Percentiles rank a stretch among this genome's conserved stretches.
Evolutionary conservation across 208 protist species (phyloP).

Genomic region (Herpetomonas samuelpessoai): DNA sequence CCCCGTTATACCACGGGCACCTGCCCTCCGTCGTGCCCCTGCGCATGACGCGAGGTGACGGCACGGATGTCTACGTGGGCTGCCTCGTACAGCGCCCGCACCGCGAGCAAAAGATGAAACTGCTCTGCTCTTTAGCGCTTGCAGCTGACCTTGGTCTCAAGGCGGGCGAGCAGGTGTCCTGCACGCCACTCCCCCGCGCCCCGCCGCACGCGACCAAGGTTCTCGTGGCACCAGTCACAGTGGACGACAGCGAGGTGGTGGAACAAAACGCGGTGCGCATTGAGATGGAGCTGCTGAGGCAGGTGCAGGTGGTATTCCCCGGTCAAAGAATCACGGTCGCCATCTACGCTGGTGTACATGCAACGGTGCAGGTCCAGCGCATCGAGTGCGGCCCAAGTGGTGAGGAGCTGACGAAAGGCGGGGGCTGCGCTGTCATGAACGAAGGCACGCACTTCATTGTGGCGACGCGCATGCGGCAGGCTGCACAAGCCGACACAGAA

Average conservation of each 20-base stretch:
- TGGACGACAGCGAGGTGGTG: constrained; percentile 92
- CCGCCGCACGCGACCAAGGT: constrained; percentile 59
- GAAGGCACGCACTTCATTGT: constrained; percentile 87
- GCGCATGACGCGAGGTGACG: constrained; percentile 38
- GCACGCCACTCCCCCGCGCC: constrained; percentile 37
- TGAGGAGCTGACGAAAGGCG: constrained; percentile 15
- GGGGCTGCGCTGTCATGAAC: constrained; percentile 70
- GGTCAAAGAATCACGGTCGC: constrained; percentile 70
- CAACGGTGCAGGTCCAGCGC: constrained; percentile 55
- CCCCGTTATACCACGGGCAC: constrained; percentile 38
- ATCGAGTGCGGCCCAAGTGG: constrained; percentile 50
- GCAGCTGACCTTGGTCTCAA: constrained; percentile 47
- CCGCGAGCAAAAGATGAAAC: constrained; percentile 37
- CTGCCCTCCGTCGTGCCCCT: constrained; percentile 57
- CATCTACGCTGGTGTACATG: constrained; percentile 61
- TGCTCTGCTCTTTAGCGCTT: constrained; percentile 54
- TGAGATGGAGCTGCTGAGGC: constrained; percentile 74
- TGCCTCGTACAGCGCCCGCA: constrained; percentile 60
- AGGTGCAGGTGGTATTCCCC: constrained; percentile 83
- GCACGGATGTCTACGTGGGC: constrained; percentile 55
- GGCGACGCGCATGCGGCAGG: constrained; percentile 55
- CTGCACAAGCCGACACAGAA: constrained; percentile 3
- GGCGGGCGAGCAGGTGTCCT: constrained; percentile 56
- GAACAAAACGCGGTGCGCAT: constrained; percentile 87
- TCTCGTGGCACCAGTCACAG: constrained; percentile 72